A percentile compares a stretch with the other conserved stretches of the same genome.
Evolutionary conservation across 192 early-diverging fungal genomes (phyloP).

Genomic region (Coemansia pectinata): DNA sequence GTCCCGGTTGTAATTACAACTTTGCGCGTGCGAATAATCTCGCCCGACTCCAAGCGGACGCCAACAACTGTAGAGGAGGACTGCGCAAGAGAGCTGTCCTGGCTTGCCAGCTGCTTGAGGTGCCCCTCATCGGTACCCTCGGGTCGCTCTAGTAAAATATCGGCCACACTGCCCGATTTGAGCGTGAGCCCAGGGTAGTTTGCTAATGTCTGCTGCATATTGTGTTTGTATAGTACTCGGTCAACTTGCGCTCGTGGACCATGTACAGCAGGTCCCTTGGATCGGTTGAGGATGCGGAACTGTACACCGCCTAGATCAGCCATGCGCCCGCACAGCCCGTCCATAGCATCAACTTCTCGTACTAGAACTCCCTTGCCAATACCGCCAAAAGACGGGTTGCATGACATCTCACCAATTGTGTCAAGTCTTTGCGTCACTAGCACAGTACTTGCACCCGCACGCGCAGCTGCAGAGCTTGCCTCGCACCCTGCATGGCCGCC

Average conservation of each 20-base stretch:
- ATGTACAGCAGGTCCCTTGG: conserved; percentile 81
- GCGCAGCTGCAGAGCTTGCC: conserved; percentile 74
- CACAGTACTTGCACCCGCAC: conserved; percentile 70
- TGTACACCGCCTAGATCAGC: conserved; percentile 79
- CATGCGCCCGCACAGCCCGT: conserved; percentile 79
- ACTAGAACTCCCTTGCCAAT: conserved; percentile 82
- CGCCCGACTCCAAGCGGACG: conserved; percentile 66
- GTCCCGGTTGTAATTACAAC: conserved; percentile 82
- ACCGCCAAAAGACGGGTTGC: conserved; percentile 85
- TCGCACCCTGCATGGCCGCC: conserved; percentile 86
- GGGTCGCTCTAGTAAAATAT: conserved; percentile 62
- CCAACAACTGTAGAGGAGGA: conserved; percentile 55
- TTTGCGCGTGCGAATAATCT: conserved; percentile 65
- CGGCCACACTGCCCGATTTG: conserved; percentile 68
- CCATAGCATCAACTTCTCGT: conserved; percentile 78
- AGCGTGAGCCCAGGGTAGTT: conserved; percentile 71
- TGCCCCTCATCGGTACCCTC: conserved; percentile 23
- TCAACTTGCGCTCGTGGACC: conserved; percentile 84
- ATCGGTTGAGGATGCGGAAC: conserved; percentile 78
- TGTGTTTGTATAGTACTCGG: conserved; percentile 72
- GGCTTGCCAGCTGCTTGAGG: conserved; percentile 30
- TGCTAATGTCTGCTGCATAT: conserved; percentile 65
- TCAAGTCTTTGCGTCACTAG: conserved; percentile 73
- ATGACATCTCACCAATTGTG: conserved; percentile 87
- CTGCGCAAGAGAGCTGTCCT: conserved; percentile 26